Base-by-base conservation (phyloP, 192 early-diverging fungal genomes). In the Allomyces macrogynus region DNA sequence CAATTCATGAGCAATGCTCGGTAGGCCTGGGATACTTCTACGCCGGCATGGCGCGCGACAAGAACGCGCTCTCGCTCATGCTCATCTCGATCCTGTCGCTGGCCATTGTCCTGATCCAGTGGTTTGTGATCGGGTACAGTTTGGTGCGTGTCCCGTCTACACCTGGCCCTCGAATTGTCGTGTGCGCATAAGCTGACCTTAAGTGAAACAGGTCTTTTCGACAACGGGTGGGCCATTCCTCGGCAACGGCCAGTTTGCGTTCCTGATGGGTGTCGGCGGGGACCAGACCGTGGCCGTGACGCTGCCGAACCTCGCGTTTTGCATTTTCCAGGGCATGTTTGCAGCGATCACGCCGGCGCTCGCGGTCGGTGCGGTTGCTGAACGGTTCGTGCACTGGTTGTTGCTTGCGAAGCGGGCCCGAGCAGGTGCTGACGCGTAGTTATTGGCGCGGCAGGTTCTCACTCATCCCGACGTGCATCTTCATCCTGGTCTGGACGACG, bases 401-500 rank as follows among this genome's bases (percentile, higher is more conserved):
- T 4, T 26, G 26, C 4, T 1, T 26, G 26, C 26, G 4, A 3
- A 1, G 26, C 26, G 26, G 26, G 26, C 1, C 4, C 26, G 2
- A 4, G 4, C 26, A 4, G 26, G 3, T 3, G 7, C 32, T 40
- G 32, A 40, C 32, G 32, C 32, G 7, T 26, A 26, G 4, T 26
- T 26, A 27, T 4, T 4, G 4, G 32, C 32, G 7, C 7, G 0
- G 0, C 4, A 57, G 49, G 27, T 80, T 90, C 63, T 84, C 89
- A 62, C 73, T 96, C 20, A 65, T 92, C 22, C 92, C 95, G 1
- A 82, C 87, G 43, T 79, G 93, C 62, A 71, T 96, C 65, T 98
- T 93, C 71, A 84, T 90, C 67, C 91, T 95, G 68, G 72, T 95
- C 60, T 97, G 92, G 95, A 78, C 86, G 10, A 93, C 95, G 10